Evolutionary conservation across 1,284 basidiomycete genomes (phyloP), one percentile per base, ranked within the genome.

Genomic region (Apiotrichum porosum): DNA sequence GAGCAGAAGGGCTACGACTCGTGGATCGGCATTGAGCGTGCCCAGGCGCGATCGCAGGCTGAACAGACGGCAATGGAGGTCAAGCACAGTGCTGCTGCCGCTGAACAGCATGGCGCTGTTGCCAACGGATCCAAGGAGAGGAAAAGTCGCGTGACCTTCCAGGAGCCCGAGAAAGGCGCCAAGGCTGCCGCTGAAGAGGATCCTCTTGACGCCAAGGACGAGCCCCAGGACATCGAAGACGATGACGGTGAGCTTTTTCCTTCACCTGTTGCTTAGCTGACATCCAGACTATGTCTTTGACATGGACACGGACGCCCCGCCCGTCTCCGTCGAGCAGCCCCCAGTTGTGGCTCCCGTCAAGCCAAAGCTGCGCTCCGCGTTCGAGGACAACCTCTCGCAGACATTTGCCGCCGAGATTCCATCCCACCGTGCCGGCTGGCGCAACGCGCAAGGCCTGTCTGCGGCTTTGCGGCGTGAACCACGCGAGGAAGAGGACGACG

Each of bases 341-440:
- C 30, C 33, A 2, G 28, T 44, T 10, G 23, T 40, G 23, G 39
- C 32, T 43, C 53, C 33, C 33, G 44, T 5, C 42, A 51, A 12
- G 57, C 58, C 10, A 49, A 15, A 34, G 21, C 30, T 55, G 2
- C 56, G 63, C 18, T 61, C 65, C 39, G 52, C 65, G 42, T 56
- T 72, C 9, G 69, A 73, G 45, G 61, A 60, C 35, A 72, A 68
- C 49, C 55, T 74, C 14, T 68, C 66, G 12, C 57, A 56, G 17
- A 66, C 71, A 1, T 68, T 71, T 37, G 72, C 72, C 1, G 71
- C 69, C 10, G 65, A 73, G 33, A 67, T 67, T 10, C 72, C 72
- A 2, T 66, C 63, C 19, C 72, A 74, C 45, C 69, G 72, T 13
- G 61, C 65, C 0, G 72, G 69, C 2, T 73, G 71, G 69, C 58